A percentile compares a stretch with the other conserved stretches of the same genome.
Conservation (phyloP, 257 asterid genomes). For the Scutellaria baicalensis region DNA sequence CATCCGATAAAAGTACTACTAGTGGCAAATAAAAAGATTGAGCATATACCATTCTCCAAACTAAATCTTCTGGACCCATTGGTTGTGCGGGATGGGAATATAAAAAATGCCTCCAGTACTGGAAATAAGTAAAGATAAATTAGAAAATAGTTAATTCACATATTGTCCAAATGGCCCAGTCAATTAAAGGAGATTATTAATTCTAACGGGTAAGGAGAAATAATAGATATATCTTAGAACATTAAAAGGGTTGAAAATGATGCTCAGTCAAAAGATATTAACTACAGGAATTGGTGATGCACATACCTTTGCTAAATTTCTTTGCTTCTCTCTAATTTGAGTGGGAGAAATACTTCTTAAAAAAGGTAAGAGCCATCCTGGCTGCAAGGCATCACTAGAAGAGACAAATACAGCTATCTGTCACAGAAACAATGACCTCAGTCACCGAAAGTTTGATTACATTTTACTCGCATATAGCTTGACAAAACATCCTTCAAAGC, state of each 20-base stretch:
- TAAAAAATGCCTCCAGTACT: conserved; percentile 79
- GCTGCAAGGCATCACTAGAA: conserved; percentile 67
- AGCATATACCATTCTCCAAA: conserved; percentile 86
- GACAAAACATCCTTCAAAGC: background rate
- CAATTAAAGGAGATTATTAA: background rate
- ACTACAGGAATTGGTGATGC: conserved; percentile 11
- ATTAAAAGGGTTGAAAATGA: background rate
- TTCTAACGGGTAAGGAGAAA: background rate
- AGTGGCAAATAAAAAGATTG: conserved; percentile 15
- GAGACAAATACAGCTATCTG: conserved; percentile 89
- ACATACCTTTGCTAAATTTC: conserved; percentile 71
- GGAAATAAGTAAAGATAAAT: conserved; percentile 17
- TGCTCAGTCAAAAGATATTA: background rate
- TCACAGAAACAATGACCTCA: conserved; percentile 22
- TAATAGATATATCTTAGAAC: background rate
- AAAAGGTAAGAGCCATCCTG: conserved; percentile 74
- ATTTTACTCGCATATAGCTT: background rate
- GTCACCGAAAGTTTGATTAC: conserved; percentile 2
- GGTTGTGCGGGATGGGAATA: conserved; percentile 95
- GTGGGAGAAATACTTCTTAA: conserved; percentile 57
- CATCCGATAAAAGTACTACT: background rate
- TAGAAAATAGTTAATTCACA: background rate
- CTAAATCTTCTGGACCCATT: conserved; percentile 91
- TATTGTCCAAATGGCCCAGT: conserved; percentile 1
- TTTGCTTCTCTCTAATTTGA: conserved; percentile 59